Base-by-base conservation (phyloP, 2,329 filamentous ascomycete species). In the Aureobasidium lini region DNA sequence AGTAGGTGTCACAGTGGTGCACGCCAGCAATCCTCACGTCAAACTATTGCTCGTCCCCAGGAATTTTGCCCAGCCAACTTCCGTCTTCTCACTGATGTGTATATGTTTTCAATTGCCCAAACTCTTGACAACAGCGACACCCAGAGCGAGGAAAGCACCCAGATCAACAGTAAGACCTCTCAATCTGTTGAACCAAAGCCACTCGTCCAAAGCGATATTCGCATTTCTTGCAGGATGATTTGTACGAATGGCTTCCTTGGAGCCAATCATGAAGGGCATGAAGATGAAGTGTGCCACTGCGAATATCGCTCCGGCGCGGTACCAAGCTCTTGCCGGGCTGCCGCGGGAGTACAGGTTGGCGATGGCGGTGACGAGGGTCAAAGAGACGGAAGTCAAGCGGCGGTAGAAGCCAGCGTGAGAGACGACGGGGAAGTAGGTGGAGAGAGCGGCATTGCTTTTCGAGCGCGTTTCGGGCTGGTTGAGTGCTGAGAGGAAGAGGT, bases 111-210 rank as follows among this genome's bases (percentile, higher is more conserved):
- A 60, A 34, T 42, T 28, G 16, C 49, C 43, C 47, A 60, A 31
- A 31, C 42, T 60, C 36, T 49, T 60, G 18, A 40, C 36, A 34
- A 56, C 59, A 43, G 59, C 59, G 28, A 60, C 50, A 3, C 42
- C 59, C 15, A 60, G 16, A 6, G 36, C 16, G 8, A 36, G n/a
- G 8, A 52, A 60, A 10, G 59, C 50, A 16, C 28, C 59, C 36
- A 60, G 11, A 15, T 60, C 59, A 23, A 60, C 59, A 18, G 59
- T 60, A 50, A 60, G 11, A 2, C 42, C 42, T 28, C 59, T 43
- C 31, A 60, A 11, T 28, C 39, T 44, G 36, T 60, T 54, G 29
- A n/a, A 47, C 50, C 42, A 56, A 3, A 60, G 44, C 59, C 59
- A 60, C 36, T 53, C 39, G 15, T 60, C 49, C 34, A 60, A 9